A percentile compares a stretch with the other conserved stretches of the same genome.
phyloP scores from a whole-genome alignment of 352 stramenopile genomes.

The Peronospora belbahrii region DNA sequence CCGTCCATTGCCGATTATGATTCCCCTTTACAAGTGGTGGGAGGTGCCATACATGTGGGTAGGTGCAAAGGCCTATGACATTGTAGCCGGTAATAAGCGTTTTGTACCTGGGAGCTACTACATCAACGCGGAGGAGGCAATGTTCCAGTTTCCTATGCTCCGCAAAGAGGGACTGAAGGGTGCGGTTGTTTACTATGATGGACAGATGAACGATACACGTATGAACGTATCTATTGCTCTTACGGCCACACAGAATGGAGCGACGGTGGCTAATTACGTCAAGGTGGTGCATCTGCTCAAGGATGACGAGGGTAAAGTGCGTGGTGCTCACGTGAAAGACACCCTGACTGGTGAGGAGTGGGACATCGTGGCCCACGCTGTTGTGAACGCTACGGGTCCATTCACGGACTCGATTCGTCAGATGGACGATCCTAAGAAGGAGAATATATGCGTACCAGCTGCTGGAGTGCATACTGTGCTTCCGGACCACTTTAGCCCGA shows the following conservation, averaged over 20 bases:
- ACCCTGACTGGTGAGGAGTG: constrained; percentile 84
- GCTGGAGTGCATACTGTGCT: constrained; percentile 93
- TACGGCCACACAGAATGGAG: constrained; percentile 91
- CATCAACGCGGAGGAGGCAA: constrained; percentile 87
- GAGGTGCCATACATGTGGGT: constrained; percentile 93
- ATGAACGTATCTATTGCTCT: constrained; percentile 93
- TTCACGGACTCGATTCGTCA: constrained; percentile 88
- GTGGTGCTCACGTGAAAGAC: constrained; percentile 86
- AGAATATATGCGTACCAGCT: constrained; percentile 90
- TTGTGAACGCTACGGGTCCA: constrained; percentile 93
- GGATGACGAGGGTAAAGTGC: constrained; percentile 77
- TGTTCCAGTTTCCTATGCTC: constrained; percentile 93
- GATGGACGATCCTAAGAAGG: constrained; percentile 88
- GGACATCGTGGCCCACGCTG: constrained; percentile 81
- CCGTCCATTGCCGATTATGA: constrained; percentile 91
- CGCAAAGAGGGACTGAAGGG: constrained; percentile 88
- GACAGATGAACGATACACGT: constrained; percentile 92
- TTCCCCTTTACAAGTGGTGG: constrained; percentile 93
- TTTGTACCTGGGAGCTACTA: constrained; percentile 87
- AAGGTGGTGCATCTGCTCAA: constrained; percentile 83
- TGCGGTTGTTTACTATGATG: constrained; percentile 87
- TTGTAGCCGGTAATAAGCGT: constrained; percentile 84
- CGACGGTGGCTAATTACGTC: constrained; percentile 89
- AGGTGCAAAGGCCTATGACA: constrained; percentile 89
- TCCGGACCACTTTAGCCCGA: constrained; percentile 92